Base-by-base conservation (phyloP, 495 filamentous ascomycete genomes). In the Cetradonia linearis region DNA sequence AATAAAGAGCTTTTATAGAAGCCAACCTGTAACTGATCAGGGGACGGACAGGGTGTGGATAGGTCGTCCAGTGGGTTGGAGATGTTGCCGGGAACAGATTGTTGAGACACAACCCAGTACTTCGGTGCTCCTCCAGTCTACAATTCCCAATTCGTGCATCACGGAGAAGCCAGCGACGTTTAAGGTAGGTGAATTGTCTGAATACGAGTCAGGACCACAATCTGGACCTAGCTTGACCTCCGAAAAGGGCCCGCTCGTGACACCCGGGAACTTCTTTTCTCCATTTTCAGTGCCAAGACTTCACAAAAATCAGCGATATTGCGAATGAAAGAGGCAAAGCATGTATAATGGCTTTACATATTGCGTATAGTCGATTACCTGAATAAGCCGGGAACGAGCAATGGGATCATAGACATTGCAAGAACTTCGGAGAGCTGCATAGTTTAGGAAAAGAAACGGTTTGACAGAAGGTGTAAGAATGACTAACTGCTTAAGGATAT, bases 61-160 rank as follows among this genome's bases (percentile, higher is more conserved):
- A 55, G 53, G n/a, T 55, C 53, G 5, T 34, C 53, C 6, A 55
- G 27, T 33, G 53, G 83, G 49, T 88, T 78, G 6, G 58, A 60
- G 58, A 83, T 66, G 20, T 76, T 70, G 2, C 81, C 78, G 0
- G 78, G 59, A 2, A 83, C 70, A 1, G 86, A 85, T 67, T 88
- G 74, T 63, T 89, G 86, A 5, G 80, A 75, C 20, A 89, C 82
- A 2, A 71, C 82, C 0, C 86, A 85, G 60, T 88, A 89, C 70
- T 87, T 89, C 1, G 86, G 85, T 3, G 85, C 84, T 14, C 86
- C 86, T 2, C 86, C 86, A 10, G 83, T 90, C 4, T 86, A 86
- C 55, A 80, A 82, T 68, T 88, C 86, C 86, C 55, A 80, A 82
- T 68, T 88, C 86, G 65, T 89, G 86, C 76, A 87, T 83, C 76